Conservation (phyloP, 2,329 filamentous ascomycete genomes). For the Colletotrichum simmondsii region DNA sequence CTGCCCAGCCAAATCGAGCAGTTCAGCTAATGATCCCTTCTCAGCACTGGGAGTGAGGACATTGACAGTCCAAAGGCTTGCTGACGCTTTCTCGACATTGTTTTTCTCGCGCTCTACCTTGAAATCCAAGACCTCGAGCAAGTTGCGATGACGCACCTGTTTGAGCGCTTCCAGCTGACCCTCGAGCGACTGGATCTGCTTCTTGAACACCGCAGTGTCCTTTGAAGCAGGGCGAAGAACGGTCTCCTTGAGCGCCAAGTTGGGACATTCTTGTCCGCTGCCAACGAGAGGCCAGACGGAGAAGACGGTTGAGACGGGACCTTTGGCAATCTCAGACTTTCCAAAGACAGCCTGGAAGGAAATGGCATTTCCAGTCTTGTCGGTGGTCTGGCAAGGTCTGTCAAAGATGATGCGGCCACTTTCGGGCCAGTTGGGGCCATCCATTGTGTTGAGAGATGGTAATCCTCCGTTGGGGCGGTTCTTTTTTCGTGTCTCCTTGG, state of each 20-base stretch:
- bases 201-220: slow-evolving; percentile 74
- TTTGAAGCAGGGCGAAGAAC: slow-evolving; percentile 67
- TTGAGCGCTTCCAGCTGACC: slow-evolving; percentile 80
- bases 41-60: slow-evolving; percentile 82
- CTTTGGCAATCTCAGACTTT: slow-evolving; percentile 73
- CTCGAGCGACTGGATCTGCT: slow-evolving; percentile 81
- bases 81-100: slow-evolving; percentile 46
- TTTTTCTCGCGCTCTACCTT: slow-evolving; percentile 72
- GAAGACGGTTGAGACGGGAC: slow-evolving; percentile 75
- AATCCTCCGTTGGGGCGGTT: slow-evolving; percentile 59
- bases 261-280: slow-evolving; percentile 65
- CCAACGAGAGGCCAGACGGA: slow-evolving; percentile 76
- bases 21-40: slow-evolving; percentile 83
- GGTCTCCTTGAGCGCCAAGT: slow-evolving; percentile 80
- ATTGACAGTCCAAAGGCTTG: slow-evolving; percentile 74
- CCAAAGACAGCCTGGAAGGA: slow-evolving; percentile 78
- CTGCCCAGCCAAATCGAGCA: slow-evolving; percentile 81
- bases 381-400: slow-evolving; percentile 71
- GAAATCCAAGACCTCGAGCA: slow-evolving; percentile 85
- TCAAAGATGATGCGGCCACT: slow-evolving; percentile 70
- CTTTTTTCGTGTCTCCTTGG: slow-evolving; percentile 72
- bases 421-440: slow-evolving; percentile 45
- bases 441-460: slow-evolving; percentile 45
- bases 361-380: slow-evolving; percentile 71
- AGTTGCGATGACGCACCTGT: slow-evolving; percentile 77